Conservation (phyloP, 2,329 filamentous ascomycete species). For the Cercospora beticola region DNA sequence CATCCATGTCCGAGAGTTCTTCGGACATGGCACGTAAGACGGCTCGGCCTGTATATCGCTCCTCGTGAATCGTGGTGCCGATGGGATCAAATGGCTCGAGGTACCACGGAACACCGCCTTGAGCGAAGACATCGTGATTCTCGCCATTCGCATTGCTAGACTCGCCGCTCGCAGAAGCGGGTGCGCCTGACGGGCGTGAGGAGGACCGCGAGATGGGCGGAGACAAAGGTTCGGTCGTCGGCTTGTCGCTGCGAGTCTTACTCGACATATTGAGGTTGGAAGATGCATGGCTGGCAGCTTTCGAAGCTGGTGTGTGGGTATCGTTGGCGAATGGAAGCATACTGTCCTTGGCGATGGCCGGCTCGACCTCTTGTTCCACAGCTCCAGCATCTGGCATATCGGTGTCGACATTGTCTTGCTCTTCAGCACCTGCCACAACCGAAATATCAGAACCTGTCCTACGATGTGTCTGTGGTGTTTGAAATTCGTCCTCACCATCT, state of each 20-base stretch:
- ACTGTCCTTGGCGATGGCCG: constrained; percentile 25
- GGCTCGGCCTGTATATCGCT: constrained; percentile 71
- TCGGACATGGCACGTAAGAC: constrained; percentile 75
- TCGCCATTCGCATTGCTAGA: constrained; percentile 27
- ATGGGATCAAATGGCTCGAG: constrained; percentile 74
- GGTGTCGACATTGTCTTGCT: constrained; percentile 28
- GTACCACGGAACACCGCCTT: constrained; percentile 87
- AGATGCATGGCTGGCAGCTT: constrained; percentile 29
- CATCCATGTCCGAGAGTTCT: constrained; percentile 79
- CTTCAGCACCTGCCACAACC: constrained; percentile 41
- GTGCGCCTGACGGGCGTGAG: constrained; percentile 17
- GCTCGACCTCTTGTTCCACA: constrained; percentile 27
- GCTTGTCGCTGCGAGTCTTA: constrained; percentile 27
- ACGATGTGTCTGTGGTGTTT: constrained; percentile 31
- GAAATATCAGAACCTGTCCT: constrained; percentile 41
- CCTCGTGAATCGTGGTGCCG: constrained; percentile 76
- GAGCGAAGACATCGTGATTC: constrained; percentile 48
- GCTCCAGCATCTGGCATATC: constrained; percentile 37
- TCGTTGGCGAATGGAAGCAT: constrained; percentile 21
- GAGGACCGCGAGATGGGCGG: constrained; percentile 36
- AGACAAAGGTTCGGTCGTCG: constrained; percentile 36
- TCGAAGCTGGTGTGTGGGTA: constrained; percentile 28
- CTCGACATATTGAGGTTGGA: constrained; percentile 18
- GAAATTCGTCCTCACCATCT: constrained; percentile 44
- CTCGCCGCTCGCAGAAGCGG: constrained; percentile 20